Evolutionary conservation across 768 basidiomycete species (phyloP), one percentile per base, ranked within the genome.

Genomic region (Suillus bovinus): DNA sequence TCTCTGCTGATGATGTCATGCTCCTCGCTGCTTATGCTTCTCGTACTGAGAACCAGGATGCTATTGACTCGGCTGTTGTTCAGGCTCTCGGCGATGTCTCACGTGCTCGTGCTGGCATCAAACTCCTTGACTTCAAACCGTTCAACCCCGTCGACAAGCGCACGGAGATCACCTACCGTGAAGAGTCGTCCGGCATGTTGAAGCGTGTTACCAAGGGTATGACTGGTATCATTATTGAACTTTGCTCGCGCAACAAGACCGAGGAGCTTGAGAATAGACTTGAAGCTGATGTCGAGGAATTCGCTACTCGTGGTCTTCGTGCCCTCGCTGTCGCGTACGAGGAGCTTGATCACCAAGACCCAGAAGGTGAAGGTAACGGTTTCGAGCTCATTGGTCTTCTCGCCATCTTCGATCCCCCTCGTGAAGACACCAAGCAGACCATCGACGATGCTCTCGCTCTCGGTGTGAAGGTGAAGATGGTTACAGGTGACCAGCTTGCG

Each of bases 201-300:
- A 97, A 96, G 87, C 93, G 96, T 71, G 96, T 96, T 71, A 97
- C 96, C 74, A 99, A 99, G 89, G 96, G 96, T 76, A 99, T 99
- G 96, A 99, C 96, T 49, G 96, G 95, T 81, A 91, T 94, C 77
- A 94, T 98, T 82, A 95, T 97, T 72, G 94, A 96, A 61, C 90
- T 97, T 55, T 98, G 96, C 87, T 83, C 92, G 27, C 92, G 96
- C 74, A 96, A 97, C 90, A 98, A 98, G 87, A 92, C 93, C 44
- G 89, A 92, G 13, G 94, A 94, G 65, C 68, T 94, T 49, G 96
- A 99, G 85, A 87, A 91, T 79, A 85, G 82, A 68, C 89, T 99
- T 62, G 94, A 98, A 82, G 82, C 85, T 65, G 96, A 99, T 72
- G 96, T 99, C 58, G 94, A 98, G 79, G 96, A 96, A 74, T 98